Percentiles rank a stretch among this genome's conserved stretches.
Evolutionary conservation across 495 filamentous ascomycete species (phyloP).

Genomic region (Aspergillus asperescens): DNA sequence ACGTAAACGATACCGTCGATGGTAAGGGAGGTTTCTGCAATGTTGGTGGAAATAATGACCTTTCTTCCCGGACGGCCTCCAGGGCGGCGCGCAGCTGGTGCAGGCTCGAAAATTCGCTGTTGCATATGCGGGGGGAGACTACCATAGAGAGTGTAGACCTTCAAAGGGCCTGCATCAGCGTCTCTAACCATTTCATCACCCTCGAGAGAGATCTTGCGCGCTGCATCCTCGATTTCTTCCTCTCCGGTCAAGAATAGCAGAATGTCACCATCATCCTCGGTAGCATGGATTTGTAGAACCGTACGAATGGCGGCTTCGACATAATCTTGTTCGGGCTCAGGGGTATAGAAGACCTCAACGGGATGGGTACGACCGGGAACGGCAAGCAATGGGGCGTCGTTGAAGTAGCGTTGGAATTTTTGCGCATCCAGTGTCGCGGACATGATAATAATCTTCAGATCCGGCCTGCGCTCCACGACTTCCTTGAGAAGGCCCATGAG

Average conservation of each 20-base stretch:
- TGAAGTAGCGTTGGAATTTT: constrained; percentile 99
- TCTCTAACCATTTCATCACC: constrained; percentile 86
- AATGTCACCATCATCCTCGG: constrained; percentile 90
- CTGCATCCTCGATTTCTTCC: constrained; percentile 97
- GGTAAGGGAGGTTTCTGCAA: constrained; percentile 94
- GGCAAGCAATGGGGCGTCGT: constrained; percentile 83
- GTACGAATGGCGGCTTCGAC: constrained; percentile 91
- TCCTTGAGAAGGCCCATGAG: constrained; percentile 93
- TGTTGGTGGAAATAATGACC: constrained; percentile 92
- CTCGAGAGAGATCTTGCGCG: constrained; percentile 83
- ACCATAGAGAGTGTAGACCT: constrained; percentile 90
- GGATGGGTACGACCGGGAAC: constrained; percentile 95
- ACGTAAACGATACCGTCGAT: constrained; percentile 99
- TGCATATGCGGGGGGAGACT: constrained; percentile 88
- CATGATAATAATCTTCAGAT: constrained; percentile 98
- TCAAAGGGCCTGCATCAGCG: constrained; percentile 81
- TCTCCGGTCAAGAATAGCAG: constrained; percentile 96
- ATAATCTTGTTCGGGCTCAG: constrained; percentile 93
- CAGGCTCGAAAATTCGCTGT: constrained; percentile 89
- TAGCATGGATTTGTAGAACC: constrained; percentile 91
- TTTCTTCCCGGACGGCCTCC: constrained; percentile 90
- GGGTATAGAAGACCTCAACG: constrained; percentile 98
- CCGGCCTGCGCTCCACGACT: constrained; percentile 68
- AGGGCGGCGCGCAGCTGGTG: constrained; percentile 62
- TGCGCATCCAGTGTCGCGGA: constrained; percentile 94